phyloP scores from a whole-genome alignment of 305 asterid genomes.

The Solanum aculeatissimum region DNA sequence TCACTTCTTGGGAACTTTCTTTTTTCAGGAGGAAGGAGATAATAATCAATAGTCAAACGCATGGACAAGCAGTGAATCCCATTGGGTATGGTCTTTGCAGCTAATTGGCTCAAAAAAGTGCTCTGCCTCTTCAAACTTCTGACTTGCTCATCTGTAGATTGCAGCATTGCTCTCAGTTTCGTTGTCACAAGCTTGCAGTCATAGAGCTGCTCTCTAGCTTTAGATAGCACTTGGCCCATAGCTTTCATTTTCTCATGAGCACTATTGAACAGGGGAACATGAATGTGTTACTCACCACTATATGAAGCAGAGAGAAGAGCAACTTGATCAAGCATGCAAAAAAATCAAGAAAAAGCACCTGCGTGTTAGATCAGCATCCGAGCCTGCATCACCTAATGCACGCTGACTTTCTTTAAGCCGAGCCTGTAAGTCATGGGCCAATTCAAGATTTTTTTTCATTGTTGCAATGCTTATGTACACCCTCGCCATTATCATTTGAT shows the following conservation, averaged over 20 bases:
- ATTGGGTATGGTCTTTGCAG: slow-evolving; percentile 96
- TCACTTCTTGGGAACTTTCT: slow-evolving; percentile 77
- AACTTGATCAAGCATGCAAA: slow-evolving; percentile 5
- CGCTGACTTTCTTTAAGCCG: slow-evolving; percentile 96
- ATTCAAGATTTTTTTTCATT: slow-evolving; percentile 62
- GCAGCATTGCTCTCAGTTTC: slow-evolving; percentile 97
- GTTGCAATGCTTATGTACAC: slow-evolving; percentile 84
- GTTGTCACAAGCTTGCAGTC: slow-evolving; percentile 93
- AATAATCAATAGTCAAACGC: slow-evolving; percentile 90
- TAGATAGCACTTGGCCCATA: slow-evolving; percentile 91
- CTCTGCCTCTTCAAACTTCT: slow-evolving; percentile 97
- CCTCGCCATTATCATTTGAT: slow-evolving; percentile 98
- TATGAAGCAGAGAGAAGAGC: not conserved
- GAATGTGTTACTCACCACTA: slow-evolving; percentile 9
- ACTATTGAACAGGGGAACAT: slow-evolving; percentile 29
- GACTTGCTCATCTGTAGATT: slow-evolving; percentile 98
- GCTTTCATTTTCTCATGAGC: slow-evolving; percentile 77
- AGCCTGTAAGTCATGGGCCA: slow-evolving; percentile 70
- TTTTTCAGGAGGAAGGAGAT: slow-evolving; percentile 80
- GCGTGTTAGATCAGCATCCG: slow-evolving; percentile 80
- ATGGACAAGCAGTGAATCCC: slow-evolving; percentile 92
- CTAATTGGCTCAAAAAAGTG: slow-evolving; percentile 94
- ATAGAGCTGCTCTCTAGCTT: slow-evolving; percentile 86
- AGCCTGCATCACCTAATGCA: slow-evolving; percentile 71
- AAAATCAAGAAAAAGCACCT: slow-evolving; percentile 28